Percentiles rank a stretch among this genome's conserved stretches.
phyloP scores from a whole-genome alignment of 768 basidiomycete species.

The Kwoniella dejecticola region DNA sequence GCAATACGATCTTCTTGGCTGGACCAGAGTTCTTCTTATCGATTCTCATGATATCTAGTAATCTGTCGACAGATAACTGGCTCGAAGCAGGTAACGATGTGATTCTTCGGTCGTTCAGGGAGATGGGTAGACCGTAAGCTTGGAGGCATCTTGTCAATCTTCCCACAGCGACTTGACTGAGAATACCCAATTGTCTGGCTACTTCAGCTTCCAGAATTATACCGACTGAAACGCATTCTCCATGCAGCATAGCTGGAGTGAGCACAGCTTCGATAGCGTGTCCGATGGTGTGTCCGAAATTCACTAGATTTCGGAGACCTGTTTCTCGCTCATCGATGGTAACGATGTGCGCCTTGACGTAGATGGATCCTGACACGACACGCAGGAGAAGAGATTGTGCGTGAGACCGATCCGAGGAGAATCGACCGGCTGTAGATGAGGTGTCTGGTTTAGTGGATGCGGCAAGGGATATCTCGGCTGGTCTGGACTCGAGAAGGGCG shows the following conservation, averaged over 20 bases:
- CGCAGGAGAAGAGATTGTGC: constrained; percentile 84
- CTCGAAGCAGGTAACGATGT: constrained; percentile 69
- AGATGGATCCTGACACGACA: constrained; percentile 88
- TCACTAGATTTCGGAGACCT: constrained; percentile 94
- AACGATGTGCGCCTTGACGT: constrained; percentile 95
- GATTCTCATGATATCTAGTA: constrained; percentile 90
- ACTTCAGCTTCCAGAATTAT: constrained; percentile 97
- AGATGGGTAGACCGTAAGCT: constrained; percentile 85
- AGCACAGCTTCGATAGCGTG: constrained; percentile 97
- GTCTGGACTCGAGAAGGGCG: constrained; percentile 78
- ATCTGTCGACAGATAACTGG: constrained; percentile 70
- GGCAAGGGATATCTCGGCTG: constrained; percentile 78
- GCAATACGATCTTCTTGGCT: constrained; percentile 90
- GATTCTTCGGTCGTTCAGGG: constrained; percentile 76
- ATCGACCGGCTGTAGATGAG: constrained; percentile 58
- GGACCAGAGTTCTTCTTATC: constrained; percentile 97
- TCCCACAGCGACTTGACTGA: constrained; percentile 89
- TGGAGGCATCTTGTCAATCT: constrained; percentile 83
- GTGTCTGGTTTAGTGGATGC: constrained; percentile 69
- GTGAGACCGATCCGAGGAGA: constrained; percentile 61
- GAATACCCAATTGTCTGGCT: constrained; percentile 79
- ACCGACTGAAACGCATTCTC: constrained; percentile 92
- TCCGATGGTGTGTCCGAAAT: constrained; percentile 97
- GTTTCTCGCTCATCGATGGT: constrained; percentile 96
- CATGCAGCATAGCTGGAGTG: constrained; percentile 90